A percentile compares a stretch with the other conserved stretches of the same genome.
Conservation (phyloP, 306 rosid genomes). For the Cicer yamashitae region DNA sequence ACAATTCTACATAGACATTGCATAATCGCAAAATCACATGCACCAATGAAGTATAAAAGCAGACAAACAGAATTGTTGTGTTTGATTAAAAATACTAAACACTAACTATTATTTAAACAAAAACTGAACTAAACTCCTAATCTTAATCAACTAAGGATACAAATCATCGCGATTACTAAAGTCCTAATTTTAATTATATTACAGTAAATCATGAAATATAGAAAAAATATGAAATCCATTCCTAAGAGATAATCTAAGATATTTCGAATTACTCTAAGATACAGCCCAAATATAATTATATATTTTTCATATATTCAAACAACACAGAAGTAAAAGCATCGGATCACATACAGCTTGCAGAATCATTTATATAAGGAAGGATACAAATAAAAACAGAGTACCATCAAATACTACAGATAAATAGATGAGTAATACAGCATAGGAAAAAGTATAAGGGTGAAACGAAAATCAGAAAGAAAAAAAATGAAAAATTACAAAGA, state of each 20-base stretch:
- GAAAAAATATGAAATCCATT: not conserved
- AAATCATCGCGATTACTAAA: not conserved
- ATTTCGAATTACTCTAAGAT: not conserved
- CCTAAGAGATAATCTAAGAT: not conserved
- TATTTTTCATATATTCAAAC: not conserved
- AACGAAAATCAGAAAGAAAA: not conserved
- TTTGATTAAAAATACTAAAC: not conserved
- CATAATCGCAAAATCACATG: not conserved
- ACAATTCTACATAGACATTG: not conserved
- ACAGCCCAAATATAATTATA: not conserved
- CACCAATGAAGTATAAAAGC: not conserved
- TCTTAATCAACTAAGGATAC: not conserved
- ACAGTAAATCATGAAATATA: not conserved
- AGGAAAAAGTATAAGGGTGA: not conserved
- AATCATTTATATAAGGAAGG: not conserved
- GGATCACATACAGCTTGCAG: not conserved
- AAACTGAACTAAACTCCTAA: slow-evolving; percentile 3
- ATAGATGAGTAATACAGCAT: not conserved
- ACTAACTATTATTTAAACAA: not conserved
- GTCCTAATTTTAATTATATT: not conserved
- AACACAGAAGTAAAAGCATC: not conserved
- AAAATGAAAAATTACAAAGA: slow-evolving; percentile 26
- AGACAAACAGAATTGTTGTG: not conserved
- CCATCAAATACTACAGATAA: not conserved
- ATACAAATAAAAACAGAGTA: not conserved